Evolutionary conservation across 2,329 filamentous ascomycete species (phyloP).

Genomic region (Celoporthe dispersa): DNA sequence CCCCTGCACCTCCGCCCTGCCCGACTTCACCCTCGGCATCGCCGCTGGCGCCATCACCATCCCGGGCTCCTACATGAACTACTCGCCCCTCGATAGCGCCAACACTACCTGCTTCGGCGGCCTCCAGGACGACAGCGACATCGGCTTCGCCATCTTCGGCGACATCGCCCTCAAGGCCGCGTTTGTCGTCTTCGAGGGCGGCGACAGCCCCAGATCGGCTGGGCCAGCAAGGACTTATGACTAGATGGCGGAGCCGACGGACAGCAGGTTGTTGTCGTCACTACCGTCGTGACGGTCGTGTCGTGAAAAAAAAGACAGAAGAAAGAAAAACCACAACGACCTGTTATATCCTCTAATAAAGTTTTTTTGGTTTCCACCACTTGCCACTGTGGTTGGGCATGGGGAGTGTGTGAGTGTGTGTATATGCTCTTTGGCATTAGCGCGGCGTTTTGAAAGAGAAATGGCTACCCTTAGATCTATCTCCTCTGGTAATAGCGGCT

Average conservation of each 20-base stretch:
- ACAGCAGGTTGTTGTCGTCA: constrained; percentile 24
- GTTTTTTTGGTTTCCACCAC: neutral
- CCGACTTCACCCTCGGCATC: constrained; percentile 43
- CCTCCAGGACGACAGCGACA: constrained; percentile 37
- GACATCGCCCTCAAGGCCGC: constrained; percentile 40
- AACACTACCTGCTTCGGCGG: constrained; percentile 41
- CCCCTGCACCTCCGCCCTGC: constrained; percentile 40
- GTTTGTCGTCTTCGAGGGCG: constrained; percentile 41
- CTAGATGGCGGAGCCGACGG: constrained; percentile 20
- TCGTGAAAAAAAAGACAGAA: neutral
- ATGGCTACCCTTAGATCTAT: neutral
- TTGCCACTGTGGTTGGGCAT: neutral
- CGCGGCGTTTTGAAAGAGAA: neutral
- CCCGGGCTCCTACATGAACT: constrained; percentile 45
- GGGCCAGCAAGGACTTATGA: constrained; percentile 40
- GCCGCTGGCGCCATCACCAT: constrained; percentile 40
- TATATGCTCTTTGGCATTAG: neutral
- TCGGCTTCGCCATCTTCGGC: constrained; percentile 39
- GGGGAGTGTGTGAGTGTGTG: too few species aligned
- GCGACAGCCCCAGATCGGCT: constrained; percentile 45
- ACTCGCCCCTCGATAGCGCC: constrained; percentile 34
- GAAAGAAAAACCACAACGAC: too few species aligned
- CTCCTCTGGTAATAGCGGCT: constrained; percentile 4
- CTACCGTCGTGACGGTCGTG: constrained; percentile 18
- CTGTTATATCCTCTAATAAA: constrained; percentile 1